These are phyloP conservation scores for Pichia gijzeniarum DNA, from an alignment of 805 yeast species.

Conservation along the genomic window DNA sequence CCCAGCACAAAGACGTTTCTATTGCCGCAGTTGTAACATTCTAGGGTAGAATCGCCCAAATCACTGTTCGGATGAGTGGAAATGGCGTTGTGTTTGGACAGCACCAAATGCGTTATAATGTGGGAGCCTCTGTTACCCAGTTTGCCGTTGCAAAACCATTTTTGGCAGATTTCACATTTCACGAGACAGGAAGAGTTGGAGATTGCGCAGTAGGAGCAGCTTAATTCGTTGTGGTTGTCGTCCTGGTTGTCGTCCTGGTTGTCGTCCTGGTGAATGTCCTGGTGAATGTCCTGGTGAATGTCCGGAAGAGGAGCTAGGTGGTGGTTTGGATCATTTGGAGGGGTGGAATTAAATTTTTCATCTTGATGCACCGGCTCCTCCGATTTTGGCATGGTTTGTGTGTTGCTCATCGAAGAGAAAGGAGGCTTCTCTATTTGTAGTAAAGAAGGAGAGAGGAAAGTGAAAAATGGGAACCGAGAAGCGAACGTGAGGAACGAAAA, in stretches of 20 bases:
- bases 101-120: slow-evolving; percentile 76
- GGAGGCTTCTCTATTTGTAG: too few species aligned
- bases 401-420: too few species aligned
- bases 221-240: slow-evolving; percentile 25
- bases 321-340: too few species aligned
- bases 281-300: too few species aligned
- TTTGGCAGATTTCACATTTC: slow-evolving; percentile 67
- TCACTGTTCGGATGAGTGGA: slow-evolving; percentile 74
- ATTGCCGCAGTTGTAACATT: slow-evolving; percentile 87
- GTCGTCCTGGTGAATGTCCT: too few species aligned
- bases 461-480: too few species aligned
- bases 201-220: slow-evolving; percentile 70
- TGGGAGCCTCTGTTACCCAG: slow-evolving; percentile 54
- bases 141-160: slow-evolving; percentile 87
- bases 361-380: too few species aligned
- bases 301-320: too few species aligned
- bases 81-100: slow-evolving; percentile 70
- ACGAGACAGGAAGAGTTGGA: slow-evolving; percentile 59
- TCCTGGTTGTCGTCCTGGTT: background rate
- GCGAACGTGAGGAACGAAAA: too few species aligned
- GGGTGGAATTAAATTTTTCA: too few species aligned
- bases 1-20: slow-evolving; percentile 77
- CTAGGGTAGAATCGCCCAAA: slow-evolving; percentile 79
- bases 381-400: too few species aligned
- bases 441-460: too few species aligned